phyloP scores from a whole-genome alignment of 2,329 filamentous ascomycete genomes.

The Talaromyces sp. region DNA sequence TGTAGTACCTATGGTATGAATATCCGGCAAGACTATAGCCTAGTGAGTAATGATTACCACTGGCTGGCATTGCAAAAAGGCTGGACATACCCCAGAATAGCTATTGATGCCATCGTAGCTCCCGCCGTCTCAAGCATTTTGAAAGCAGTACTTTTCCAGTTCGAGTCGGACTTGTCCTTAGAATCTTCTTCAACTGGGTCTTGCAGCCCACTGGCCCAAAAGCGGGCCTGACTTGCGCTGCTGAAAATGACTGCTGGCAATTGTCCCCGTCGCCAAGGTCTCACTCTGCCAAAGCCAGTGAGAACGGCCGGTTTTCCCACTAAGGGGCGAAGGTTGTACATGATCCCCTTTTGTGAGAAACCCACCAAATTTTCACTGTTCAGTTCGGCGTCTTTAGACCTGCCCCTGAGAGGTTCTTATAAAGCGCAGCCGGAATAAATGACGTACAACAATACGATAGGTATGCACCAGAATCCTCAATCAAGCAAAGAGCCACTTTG shows the following conservation, averaged over 20 bases:
- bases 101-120: constrained; percentile 71
- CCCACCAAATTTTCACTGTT: background rate
- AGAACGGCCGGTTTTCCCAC: constrained; percentile 1
- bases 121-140: constrained; percentile 73
- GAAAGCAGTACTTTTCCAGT: constrained; percentile 39
- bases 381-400: background rate
- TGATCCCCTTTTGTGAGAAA: background rate
- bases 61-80: background rate
- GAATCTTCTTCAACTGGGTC: constrained; percentile 33
- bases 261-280: background rate
- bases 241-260: constrained; percentile 7
- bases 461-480: background rate
- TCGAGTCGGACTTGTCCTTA: constrained; percentile 29
- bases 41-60: constrained; percentile 16
- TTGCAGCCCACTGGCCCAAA: constrained; percentile 19
- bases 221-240: constrained; percentile 6
- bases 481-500: background rate
- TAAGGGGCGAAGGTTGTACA: background rate
- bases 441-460: background rate
- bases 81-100: constrained; percentile 65
- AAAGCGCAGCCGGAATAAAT: background rate
- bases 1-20: constrained; percentile 80
- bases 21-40: constrained; percentile 60
- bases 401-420: background rate
- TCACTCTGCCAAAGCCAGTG: constrained; percentile 3